Percentiles rank a stretch among this genome's conserved stretches.
Conservation (phyloP, 2,329 filamentous ascomycete genomes). For the Sphaerostilbella broomeana region DNA sequence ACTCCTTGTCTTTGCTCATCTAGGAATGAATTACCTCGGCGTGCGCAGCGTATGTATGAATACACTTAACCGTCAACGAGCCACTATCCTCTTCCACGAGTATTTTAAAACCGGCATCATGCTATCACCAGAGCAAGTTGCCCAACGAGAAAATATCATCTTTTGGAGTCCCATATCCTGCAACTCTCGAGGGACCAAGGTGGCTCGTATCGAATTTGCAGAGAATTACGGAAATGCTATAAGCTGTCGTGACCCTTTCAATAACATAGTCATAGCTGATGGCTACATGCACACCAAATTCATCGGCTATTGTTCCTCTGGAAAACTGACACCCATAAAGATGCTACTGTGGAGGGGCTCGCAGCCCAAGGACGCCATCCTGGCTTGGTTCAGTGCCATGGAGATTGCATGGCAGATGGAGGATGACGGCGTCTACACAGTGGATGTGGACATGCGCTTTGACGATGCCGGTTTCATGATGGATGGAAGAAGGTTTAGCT, state of each 20-base stretch:
- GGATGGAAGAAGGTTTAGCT: conserved; percentile 5
- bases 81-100: conserved; percentile 66
- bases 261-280: conserved; percentile 24
- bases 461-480: conserved; percentile 3
- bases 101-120: conserved; percentile 45
- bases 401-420: conserved; percentile 30
- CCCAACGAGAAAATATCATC: conserved; percentile 59
- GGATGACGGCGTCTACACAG: conserved; percentile 17
- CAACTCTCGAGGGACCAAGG: conserved; percentile 21
- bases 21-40: conserved; percentile 79
- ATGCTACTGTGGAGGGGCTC: conserved; percentile 30
- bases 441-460: conserved; percentile 14
- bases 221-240: conserved; percentile 35
- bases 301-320: conserved; percentile 20
- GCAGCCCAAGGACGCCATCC: conserved; percentile 24
- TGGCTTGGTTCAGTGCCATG: conserved; percentile 33
- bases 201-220: conserved; percentile 36
- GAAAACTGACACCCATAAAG: conserved; percentile 23
- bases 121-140: conserved; percentile 59
- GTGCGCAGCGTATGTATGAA: conserved; percentile 79
- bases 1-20: conserved; percentile 65
- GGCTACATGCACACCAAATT: conserved; percentile 25
- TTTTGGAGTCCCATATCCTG: conserved; percentile 29
- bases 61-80: conserved; percentile 78
- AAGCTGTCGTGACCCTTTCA: conserved; percentile 13